Evolutionary conservation across 768 basidiomycete genomes (phyloP).

Genomic region (Boletus subcaerulescens): DNA sequence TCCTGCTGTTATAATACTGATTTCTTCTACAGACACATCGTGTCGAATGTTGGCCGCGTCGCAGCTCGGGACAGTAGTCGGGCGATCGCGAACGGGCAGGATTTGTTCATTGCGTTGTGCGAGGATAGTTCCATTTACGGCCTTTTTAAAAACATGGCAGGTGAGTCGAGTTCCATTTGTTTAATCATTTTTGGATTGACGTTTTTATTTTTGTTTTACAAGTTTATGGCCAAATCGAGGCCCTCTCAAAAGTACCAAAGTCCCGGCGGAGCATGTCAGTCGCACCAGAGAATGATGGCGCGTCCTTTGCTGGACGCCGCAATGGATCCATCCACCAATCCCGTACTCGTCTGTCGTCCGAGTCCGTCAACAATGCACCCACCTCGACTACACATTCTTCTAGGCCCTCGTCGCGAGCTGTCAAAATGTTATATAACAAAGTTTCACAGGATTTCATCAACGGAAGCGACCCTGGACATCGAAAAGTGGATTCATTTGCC

Average conservation of each 20-base stretch:
- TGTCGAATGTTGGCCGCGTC: slow-evolving; percentile 81
- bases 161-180: slow-evolving; percentile 41
- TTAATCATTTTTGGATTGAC: slow-evolving; percentile 16
- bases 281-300: slow-evolving; percentile 50
- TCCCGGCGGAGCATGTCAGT: slow-evolving; percentile 69
- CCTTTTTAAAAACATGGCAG: slow-evolving; percentile 83
- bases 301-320: slow-evolving; percentile 40
- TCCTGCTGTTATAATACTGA: neutral
- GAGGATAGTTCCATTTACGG: slow-evolving; percentile 88
- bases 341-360: slow-evolving; percentile 37
- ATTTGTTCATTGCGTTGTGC: slow-evolving; percentile 84
- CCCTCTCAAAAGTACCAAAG: slow-evolving; percentile 54
- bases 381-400: slow-evolving; percentile 28
- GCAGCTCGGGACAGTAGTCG: slow-evolving; percentile 83
- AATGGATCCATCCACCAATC: slow-evolving; percentile 23
- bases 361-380: slow-evolving; percentile 32
- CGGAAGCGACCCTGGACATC: slow-evolving; percentile 49
- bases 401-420: slow-evolving; percentile 55
- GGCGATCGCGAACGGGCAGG: slow-evolving; percentile 68
- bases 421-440: slow-evolving; percentile 54
- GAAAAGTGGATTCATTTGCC: slow-evolving; percentile 51
- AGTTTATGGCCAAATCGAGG: slow-evolving; percentile 82
- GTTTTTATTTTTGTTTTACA: slow-evolving; percentile 12
- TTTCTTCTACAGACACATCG: slow-evolving; percentile 59
- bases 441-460: slow-evolving; percentile 38